Evolutionary conservation across 768 basidiomycete species (phyloP), one percentile per base, ranked within the genome.

Genomic region (Boletus sensibilis): DNA sequence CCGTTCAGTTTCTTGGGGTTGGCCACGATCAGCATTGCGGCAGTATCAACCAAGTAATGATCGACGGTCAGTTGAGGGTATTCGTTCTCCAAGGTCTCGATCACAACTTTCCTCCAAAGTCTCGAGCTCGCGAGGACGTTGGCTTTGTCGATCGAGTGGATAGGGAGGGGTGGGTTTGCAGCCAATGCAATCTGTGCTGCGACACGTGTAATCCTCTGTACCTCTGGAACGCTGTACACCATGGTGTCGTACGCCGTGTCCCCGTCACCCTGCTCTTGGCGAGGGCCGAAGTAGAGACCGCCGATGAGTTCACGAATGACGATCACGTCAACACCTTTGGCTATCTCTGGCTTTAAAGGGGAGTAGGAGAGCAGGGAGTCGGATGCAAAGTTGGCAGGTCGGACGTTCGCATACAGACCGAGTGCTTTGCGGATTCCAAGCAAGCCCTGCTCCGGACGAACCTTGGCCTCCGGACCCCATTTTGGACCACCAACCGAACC

Each of bases 401-500:
- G 91, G 72, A 99, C 97, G 76, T 99, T 99, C 70, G 94, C 96
- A 75, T 95, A 98, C 46, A 98, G 83, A 21, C 94, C 96, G 52
- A 98, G 87, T 29, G 83, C 85, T 74, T 99, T 98, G 63, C 97
- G 87, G 50, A 99, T 82, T 8, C 77, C 71, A 29, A 99, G 85
- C 12, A 99, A 82, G 52, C 97, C 97, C 58, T 85, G 84, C 72
- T 99, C 97, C 18, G 97, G 97, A 53, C 97, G 87, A 52, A 98
- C 84, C 71, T 88, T 87, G 57, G 84, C 81, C 54, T 86, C 83
- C 3, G 95, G 89, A 46, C 94, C 95, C 97, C 97, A 99, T 75
- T 98, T 98, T 14, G 97, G 97, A n/a, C 97, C 97, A 56, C 97
- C 97, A 62, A 98, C 91, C 20, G 96, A 88, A 62, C 96, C 96